A percentile compares a stretch with the other conserved stretches of the same genome.
Conservation (phyloP, 495 filamentous ascomycete species). For the Penicillium diatomitis region DNA sequence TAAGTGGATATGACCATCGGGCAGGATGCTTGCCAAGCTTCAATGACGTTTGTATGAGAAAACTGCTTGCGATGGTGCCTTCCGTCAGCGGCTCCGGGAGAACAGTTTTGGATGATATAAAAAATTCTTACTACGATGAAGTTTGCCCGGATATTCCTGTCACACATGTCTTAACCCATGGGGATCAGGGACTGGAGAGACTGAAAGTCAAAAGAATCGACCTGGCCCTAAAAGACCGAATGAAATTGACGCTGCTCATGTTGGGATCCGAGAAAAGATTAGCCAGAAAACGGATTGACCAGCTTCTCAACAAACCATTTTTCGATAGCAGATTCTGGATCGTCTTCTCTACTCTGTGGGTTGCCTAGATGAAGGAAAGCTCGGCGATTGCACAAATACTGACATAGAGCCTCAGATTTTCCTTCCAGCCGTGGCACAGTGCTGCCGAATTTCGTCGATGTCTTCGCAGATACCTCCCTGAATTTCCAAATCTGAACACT, state of each 20-base stretch:
- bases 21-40: constrained; percentile 29
- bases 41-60: constrained; percentile 27
- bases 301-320: neutral
- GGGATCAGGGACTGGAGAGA: neutral
- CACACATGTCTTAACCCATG: neutral
- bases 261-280: neutral
- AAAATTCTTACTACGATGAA: neutral
- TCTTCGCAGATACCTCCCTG: constrained; percentile 13
- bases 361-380: neutral
- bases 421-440: constrained; percentile 36
- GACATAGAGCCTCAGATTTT: constrained; percentile 13
- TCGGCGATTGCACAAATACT: neutral
- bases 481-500: constrained; percentile 16
- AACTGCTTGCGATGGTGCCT: constrained; percentile 27
- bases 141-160: neutral
- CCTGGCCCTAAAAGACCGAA: neutral
- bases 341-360: neutral
- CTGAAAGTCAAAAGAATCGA: neutral
- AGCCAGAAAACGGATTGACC: neutral
- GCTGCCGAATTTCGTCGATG: constrained; percentile 23
- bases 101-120: constrained; percentile 4
- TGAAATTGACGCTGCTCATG: neutral
- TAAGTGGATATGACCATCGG: constrained; percentile 30
- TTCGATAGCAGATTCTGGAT: neutral
- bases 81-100: constrained; percentile 14